Evolutionary conservation across 805 yeast genomes (phyloP), one percentile per base, ranked within the genome.

Genomic region (Metschnikowia amazonensis): DNA sequence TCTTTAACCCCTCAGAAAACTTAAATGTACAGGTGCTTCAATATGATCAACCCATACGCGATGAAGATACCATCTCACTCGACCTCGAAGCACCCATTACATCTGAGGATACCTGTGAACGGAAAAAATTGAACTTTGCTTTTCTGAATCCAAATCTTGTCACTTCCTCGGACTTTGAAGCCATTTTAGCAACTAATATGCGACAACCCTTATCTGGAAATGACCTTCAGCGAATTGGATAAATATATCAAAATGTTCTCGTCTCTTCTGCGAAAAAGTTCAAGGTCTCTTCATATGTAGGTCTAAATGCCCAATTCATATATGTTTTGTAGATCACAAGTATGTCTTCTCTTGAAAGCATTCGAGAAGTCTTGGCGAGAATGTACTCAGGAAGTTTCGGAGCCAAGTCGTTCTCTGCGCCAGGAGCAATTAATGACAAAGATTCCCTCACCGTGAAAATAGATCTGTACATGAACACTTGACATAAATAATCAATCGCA

Each of bases 281-380:
- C 16, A 54, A 13, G 2, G 58, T 54, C 31, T 54, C 58, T 20
- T 52, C 55, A 36, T 41, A 46, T 66, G 60, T 45, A 67, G 95
- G 97, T 62, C 83, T 89, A 70, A 89, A 92, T 0, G 97, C 94
- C 98, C 97, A 92, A 11, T 65, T 57, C 34, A 70, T 73, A 59
- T 84, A 88, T 2, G 66, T 70, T 3, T 75, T 63, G 8, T 81
- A 70, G 5, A 90, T 59, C 5, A 61, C 52, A 5, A 69, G 47
- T 48, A 84, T 69, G n/a, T 89, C 92, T 1, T 76, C 77, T 2
- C 67, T 58, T 0, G 80, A 68, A 38, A 89, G 65, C 3, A 76
- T 74, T 13, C 66, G 62, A 1, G 84, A 76, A 3, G 60, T 59
- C 48, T 71, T 77, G 13, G 74, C 59, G 42, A 79, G 56, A 1